phyloP scores from a whole-genome alignment of 768 basidiomycete genomes.

The Leccinum obscurum region DNA sequence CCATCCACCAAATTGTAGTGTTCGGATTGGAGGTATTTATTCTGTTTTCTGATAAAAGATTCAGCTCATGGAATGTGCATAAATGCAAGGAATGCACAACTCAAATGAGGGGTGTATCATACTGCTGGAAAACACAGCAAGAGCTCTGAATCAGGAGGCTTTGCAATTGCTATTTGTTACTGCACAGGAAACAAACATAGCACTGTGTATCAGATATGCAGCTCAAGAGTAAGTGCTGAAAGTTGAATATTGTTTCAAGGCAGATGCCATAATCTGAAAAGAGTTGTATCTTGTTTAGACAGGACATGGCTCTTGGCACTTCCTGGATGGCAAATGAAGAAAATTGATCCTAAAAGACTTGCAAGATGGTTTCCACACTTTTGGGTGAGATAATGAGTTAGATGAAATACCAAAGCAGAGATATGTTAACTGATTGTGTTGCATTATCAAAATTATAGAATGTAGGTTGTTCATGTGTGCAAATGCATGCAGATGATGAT shows the following conservation, averaged over 20 bases:
- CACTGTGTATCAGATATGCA: neutral
- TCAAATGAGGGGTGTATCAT: neutral
- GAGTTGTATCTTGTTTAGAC: neutral
- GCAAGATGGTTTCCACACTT: neutral
- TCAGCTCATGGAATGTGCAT: neutral
- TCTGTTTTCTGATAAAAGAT: neutral
- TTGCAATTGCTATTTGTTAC: neutral
- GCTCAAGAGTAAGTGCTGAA: neutral
- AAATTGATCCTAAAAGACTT: neutral
- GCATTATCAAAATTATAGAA: too few species aligned
- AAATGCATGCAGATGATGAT: too few species aligned
- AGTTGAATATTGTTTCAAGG: neutral
- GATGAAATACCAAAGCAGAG: too few species aligned
- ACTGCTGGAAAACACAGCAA: neutral
- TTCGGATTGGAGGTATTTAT: neutral
- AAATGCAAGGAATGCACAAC: neutral
- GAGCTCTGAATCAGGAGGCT: too few species aligned
- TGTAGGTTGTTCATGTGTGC: too few species aligned
- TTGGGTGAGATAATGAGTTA: too few species aligned
- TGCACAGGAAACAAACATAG: neutral
- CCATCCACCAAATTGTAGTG: too few species aligned
- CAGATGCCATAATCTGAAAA: neutral
- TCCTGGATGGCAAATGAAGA: neutral
- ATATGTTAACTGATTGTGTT: too few species aligned
- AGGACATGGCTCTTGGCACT: neutral